These are phyloP conservation scores for Camellia granthamiana DNA, from an alignment of 148 eudicot species.

Conservation along the genomic window DNA sequence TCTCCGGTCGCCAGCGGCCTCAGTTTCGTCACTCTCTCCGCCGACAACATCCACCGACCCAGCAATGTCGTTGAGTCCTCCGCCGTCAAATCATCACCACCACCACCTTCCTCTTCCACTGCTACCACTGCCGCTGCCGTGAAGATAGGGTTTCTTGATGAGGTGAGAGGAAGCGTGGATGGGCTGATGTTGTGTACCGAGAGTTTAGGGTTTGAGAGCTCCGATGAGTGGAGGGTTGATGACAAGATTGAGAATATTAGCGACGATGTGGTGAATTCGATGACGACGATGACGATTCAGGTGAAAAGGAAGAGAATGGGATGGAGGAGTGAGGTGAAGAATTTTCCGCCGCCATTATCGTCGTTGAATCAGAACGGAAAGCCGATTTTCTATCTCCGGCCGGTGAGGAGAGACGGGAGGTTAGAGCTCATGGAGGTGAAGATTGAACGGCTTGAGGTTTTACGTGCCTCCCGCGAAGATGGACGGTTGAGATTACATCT, in stretches of 20 bases:
- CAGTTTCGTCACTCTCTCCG: not conserved
- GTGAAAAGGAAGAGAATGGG: constrained; percentile 10
- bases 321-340: constrained; percentile 10
- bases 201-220: constrained; percentile 68
- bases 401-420: constrained; percentile 50
- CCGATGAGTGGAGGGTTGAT: constrained; percentile 38
- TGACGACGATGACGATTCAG: not conserved
- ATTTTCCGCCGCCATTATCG: constrained; percentile 66
- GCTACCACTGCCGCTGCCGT: not conserved
- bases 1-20: not conserved
- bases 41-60: not conserved
- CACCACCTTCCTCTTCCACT: not conserved
- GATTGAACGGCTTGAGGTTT: constrained; percentile 39
- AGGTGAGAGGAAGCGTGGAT: constrained; percentile 24
- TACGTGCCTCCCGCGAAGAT: constrained; percentile 45
- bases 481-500: constrained; percentile 56
- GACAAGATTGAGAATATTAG: constrained; percentile 12
- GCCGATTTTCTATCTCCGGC: constrained; percentile 36
- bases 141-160: constrained; percentile 21
- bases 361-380: constrained; percentile 37
- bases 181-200: constrained; percentile 61
- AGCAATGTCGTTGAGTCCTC: constrained; percentile 6
- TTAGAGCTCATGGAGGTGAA: constrained; percentile 41
- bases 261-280: not conserved
- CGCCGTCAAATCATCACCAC: constrained; percentile 4